Percentiles rank a stretch among this genome's conserved stretches.
phyloP scores from a whole-genome alignment of 2,329 filamentous ascomycete species.

The Claviceps monticola region DNA sequence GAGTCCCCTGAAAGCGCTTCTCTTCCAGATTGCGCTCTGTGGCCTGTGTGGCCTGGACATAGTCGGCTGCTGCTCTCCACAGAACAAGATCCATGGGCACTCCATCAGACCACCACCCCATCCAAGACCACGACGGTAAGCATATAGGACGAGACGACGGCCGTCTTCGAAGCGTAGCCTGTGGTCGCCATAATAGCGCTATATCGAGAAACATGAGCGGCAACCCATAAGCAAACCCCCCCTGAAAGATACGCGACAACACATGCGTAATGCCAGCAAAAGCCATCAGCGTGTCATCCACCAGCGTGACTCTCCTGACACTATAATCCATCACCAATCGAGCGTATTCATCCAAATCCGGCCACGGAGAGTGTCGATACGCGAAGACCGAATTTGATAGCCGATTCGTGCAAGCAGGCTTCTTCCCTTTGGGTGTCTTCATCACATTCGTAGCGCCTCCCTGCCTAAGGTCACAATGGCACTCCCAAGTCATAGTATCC shows the following conservation, averaged over 20 bases:
- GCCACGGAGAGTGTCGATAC: slow-evolving; percentile 28
- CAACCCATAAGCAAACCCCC: slow-evolving; percentile 32
- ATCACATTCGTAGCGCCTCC: slow-evolving; percentile 18
- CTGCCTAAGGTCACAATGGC: slow-evolving; percentile 31
- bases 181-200: slow-evolving; percentile 30
- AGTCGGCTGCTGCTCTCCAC: slow-evolving; percentile 30
- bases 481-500: slow-evolving; percentile 30
- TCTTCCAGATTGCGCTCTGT: slow-evolving; percentile 17
- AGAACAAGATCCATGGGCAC: slow-evolving; percentile 27
- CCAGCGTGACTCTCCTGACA: slow-evolving; percentile 22
- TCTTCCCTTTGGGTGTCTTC: slow-evolving; percentile 18
- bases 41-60: slow-evolving; percentile 23
- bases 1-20: slow-evolving; percentile 22
- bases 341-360: slow-evolving; percentile 31
- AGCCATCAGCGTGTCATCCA: slow-evolving; percentile 28
- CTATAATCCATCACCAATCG: slow-evolving; percentile 30
- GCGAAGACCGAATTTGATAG: slow-evolving; percentile 20
- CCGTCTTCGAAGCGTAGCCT: slow-evolving; percentile 27
- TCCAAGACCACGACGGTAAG: slow-evolving; percentile 33
- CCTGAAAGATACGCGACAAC: slow-evolving; percentile 26
- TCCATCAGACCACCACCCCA: slow-evolving; percentile 34
- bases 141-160: slow-evolving; percentile 22
- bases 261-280: slow-evolving; percentile 29
- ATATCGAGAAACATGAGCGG: slow-evolving; percentile 31
- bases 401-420: slow-evolving; percentile 19